These are phyloP conservation scores for Ophiosphaerella korrae DNA, from an alignment of 2,329 filamentous ascomycete species.

Conservation along the genomic window DNA sequence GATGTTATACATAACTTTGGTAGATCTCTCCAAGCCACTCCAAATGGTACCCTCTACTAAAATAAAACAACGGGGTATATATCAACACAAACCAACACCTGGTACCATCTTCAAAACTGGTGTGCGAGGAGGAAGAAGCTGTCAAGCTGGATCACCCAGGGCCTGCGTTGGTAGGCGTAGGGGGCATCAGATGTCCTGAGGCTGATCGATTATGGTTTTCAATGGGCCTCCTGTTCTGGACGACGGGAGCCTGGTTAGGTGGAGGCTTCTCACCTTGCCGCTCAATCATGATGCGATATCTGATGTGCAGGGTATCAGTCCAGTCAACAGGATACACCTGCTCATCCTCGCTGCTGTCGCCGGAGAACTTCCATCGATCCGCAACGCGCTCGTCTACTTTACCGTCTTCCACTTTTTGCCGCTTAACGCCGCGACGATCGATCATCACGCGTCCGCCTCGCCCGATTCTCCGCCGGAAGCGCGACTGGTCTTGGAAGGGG, in stretches of 20 bases:
- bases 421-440: slow-evolving; percentile 74
- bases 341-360: slow-evolving; percentile 79
- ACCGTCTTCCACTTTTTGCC: slow-evolving; percentile 45
- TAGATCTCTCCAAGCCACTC: slow-evolving; percentile 20
- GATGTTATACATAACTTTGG: slow-evolving; percentile 31
- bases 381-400: slow-evolving; percentile 40
- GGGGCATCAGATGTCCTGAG: slow-evolving; percentile 43
- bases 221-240: slow-evolving; percentile 34
- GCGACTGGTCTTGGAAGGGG: slow-evolving; percentile 56
- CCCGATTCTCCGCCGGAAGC: slow-evolving; percentile 82
- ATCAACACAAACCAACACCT: slow-evolving; percentile 27
- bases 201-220: slow-evolving; percentile 45
- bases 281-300: slow-evolving; percentile 59
- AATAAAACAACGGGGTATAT: slow-evolving; percentile 43
- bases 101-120: slow-evolving; percentile 21
- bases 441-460: slow-evolving; percentile 86
- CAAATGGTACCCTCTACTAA: slow-evolving; percentile 15
- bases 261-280: slow-evolving; percentile 48
- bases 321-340: slow-evolving; percentile 78
- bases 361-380: slow-evolving; percentile 78
- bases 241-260: slow-evolving; percentile 29
- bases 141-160: slow-evolving; percentile 15
- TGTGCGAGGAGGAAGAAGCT: slow-evolving; percentile 12
- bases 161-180: slow-evolving; percentile 30
- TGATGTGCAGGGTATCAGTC: slow-evolving; percentile 62